phyloP scores from a whole-genome alignment of 192 early-diverging fungal species.

The Coemansia reversa region DNA sequence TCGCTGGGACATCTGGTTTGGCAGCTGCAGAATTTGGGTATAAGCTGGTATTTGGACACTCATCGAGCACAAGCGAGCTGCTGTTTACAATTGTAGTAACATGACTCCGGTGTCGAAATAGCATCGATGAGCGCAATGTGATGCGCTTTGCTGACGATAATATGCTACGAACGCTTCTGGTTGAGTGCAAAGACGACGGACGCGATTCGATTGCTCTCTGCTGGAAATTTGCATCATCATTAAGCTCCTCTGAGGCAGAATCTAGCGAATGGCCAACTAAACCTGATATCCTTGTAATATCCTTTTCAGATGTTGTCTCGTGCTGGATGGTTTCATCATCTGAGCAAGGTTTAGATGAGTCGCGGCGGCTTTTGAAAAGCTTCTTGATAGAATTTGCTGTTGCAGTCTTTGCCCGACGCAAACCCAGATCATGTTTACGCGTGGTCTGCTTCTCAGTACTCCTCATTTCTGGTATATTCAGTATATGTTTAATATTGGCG shows the following conservation, averaged over 20 bases:
- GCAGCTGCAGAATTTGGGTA: not conserved
- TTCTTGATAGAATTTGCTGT: constrained; percentile 36
- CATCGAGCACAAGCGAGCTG: constrained; percentile 11
- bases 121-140: constrained; percentile 29
- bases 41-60: not conserved
- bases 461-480: not conserved
- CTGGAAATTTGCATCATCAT: not conserved
- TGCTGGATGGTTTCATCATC: constrained; percentile 7
- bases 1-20: not conserved
- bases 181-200: constrained; percentile 34
- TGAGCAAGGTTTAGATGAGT: not conserved
- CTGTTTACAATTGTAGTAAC: constrained; percentile 6
- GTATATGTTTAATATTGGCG: not conserved
- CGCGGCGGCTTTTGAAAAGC: constrained; percentile 28
- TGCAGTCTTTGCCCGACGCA: constrained; percentile 28
- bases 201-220: constrained; percentile 15
- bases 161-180: constrained; percentile 37
- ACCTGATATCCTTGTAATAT: not conserved
- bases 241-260: not conserved
- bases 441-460: constrained; percentile 2
- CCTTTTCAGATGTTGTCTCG: not conserved
- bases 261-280: not conserved
- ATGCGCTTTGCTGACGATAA: constrained; percentile 44
- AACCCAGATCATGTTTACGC: constrained; percentile 8
- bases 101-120: constrained; percentile 30